Conservation (phyloP, 2,329 filamentous ascomycete species). For the Aureobasidium mangrovei region DNA sequence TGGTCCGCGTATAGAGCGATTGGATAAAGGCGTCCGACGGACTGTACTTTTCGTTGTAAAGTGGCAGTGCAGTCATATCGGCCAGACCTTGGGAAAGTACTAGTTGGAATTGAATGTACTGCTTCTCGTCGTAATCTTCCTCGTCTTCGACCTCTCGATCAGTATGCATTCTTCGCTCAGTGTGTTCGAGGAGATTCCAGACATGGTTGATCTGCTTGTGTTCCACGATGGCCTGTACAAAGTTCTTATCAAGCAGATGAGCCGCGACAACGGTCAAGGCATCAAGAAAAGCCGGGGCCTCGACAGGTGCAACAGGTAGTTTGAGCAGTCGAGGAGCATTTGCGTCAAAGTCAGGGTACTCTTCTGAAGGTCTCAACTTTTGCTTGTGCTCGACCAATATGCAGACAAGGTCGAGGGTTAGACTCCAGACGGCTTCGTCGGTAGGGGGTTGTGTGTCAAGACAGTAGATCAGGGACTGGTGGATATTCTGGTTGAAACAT, state of each 20-base stretch:
- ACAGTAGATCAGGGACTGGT: constrained; percentile 13
- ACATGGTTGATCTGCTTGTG: constrained; percentile 6
- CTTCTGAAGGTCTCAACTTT: not conserved
- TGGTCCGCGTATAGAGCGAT: constrained; percentile 8
- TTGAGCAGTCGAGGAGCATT: not conserved
- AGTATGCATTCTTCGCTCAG: constrained; percentile 7
- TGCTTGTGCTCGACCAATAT: constrained; percentile 8
- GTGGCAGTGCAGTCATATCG: constrained; percentile 7
- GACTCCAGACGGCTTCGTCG: constrained; percentile 7
- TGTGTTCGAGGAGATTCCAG: constrained; percentile 14
- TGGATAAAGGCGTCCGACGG: not conserved
- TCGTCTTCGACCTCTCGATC: not conserved
- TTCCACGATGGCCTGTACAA: constrained; percentile 8
- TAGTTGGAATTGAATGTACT: constrained; percentile 11
- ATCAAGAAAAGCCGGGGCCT: constrained; percentile 15
- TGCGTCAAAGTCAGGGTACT: not conserved
- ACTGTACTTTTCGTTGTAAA: constrained; percentile 5
- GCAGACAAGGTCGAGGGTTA: constrained; percentile 6
- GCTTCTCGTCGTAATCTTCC: constrained; percentile 11
- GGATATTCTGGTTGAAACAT: constrained; percentile 13
- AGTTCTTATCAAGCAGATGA: constrained; percentile 12
- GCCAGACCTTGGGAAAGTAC: constrained; percentile 6
- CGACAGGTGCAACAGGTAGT: constrained; percentile 14
- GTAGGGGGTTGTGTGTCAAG: not conserved
- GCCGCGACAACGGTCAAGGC: constrained; percentile 10